Percentiles rank a stretch among this genome's conserved stretches.
Evolutionary conservation across 352 stramenopile genomes (phyloP).

Genomic region (Globisporangium alternatum): DNA sequence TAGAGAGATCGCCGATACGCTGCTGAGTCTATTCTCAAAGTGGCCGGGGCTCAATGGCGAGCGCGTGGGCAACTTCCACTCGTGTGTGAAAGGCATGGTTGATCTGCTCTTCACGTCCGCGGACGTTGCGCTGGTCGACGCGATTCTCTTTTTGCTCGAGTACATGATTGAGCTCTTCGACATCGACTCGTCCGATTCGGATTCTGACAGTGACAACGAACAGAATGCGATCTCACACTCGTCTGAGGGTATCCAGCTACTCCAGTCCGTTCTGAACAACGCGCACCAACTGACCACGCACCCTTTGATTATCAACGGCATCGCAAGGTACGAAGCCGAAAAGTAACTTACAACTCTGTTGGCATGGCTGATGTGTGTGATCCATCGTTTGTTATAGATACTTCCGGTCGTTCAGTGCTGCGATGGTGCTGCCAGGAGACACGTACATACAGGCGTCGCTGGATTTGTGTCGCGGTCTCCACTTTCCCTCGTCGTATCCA

Average conservation of each 20-base stretch:
- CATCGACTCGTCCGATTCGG: constrained; percentile 70
- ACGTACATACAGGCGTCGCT: constrained; percentile 44
- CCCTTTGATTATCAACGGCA: constrained; percentile 50
- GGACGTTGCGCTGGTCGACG: constrained; percentile 61
- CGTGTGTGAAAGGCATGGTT: constrained; percentile 61
- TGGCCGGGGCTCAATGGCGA: constrained; percentile 52
- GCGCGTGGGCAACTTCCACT: constrained; percentile 33
- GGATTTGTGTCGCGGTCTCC: constrained; percentile 48
- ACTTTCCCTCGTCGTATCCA: constrained; percentile 38
- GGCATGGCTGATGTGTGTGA: neutral
- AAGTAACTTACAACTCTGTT: neutral
- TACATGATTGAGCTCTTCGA: constrained; percentile 82
- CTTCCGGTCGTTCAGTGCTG: constrained; percentile 52
- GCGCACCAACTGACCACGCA: constrained; percentile 50
- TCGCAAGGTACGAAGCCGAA: constrained; percentile 35
- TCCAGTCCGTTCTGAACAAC: constrained; percentile 49
- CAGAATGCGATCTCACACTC: constrained; percentile 18
- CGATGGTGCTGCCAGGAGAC: constrained; percentile 44
- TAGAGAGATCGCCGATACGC: constrained; percentile 79
- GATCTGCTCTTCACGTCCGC: constrained; percentile 44
- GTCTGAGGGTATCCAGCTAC: constrained; percentile 44
- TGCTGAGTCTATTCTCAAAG: constrained; percentile 79
- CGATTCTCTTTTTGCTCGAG: constrained; percentile 70
- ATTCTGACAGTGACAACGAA: constrained; percentile 42
- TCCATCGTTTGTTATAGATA: constrained; percentile 32